Percentiles rank a stretch among this genome's conserved stretches.
Evolutionary conservation across 1,284 basidiomycete genomes (phyloP).

Genomic region (Naganishia sp.): DNA sequence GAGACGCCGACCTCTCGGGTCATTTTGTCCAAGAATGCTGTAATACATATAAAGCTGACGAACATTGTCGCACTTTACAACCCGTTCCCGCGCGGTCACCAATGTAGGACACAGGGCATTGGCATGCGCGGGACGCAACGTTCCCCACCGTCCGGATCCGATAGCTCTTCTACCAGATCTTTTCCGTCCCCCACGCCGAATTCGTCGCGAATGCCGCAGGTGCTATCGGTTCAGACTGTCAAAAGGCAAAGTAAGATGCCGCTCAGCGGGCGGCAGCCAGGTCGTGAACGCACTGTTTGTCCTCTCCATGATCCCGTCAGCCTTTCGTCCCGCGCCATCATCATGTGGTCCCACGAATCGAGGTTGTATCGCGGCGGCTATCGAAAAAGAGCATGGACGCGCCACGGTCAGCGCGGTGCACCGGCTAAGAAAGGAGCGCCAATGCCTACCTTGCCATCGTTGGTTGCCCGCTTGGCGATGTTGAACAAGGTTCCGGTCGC

Average conservation of each 20-base stretch:
- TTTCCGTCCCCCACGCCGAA: conserved; percentile 74
- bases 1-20: no score
- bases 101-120: background rate
- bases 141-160: background rate
- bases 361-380: conserved; percentile 80
- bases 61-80: no score
- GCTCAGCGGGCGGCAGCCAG: background rate
- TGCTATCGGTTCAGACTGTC: conserved; percentile 69
- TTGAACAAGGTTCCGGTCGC: conserved; percentile 82
- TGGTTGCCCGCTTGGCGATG: conserved; percentile 72
- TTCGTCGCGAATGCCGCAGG: conserved; percentile 74
- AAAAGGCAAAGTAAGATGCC: background rate
- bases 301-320: conserved; percentile 85
- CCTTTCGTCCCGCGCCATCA: conserved; percentile 86
- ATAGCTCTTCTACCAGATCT: conserved; percentile 38
- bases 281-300: conserved; percentile 66
- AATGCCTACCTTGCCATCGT: conserved; percentile 78
- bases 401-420: background rate
- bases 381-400: background rate
- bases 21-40: no score
- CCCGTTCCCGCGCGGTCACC: background rate
- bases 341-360: conserved; percentile 89
- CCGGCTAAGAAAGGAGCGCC: background rate
- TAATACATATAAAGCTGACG: background rate
- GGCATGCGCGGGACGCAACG: no score